Conservation (phyloP, 2,329 filamentous ascomycete genomes). For the Neoscytalidium dimidiatum region DNA sequence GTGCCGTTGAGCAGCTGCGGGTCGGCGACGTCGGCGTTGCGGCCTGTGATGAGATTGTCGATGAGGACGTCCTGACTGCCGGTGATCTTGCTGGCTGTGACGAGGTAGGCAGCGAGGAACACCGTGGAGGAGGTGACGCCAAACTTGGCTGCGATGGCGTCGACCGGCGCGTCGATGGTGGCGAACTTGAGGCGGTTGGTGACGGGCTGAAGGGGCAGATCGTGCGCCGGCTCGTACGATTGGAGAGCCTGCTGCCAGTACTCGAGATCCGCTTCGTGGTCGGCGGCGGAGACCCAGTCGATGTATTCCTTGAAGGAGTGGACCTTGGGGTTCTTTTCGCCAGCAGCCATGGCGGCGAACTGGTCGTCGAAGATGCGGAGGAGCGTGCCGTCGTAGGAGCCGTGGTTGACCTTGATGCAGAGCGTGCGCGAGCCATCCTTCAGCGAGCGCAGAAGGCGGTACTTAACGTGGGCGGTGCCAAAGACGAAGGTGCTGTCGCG, state of each 20-base stretch:
- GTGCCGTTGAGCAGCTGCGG: slow-evolving; percentile 42
- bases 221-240: too few relatives aligned
- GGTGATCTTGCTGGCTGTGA: slow-evolving; percentile 2
- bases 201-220: too few relatives aligned
- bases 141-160: slow-evolving; percentile 23
- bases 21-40: slow-evolving; percentile 38
- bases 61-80: slow-evolving; percentile 26
- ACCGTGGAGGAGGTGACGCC: slow-evolving; percentile 37
- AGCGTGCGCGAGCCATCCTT: slow-evolving; percentile 24
- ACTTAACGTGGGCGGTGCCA: slow-evolving; percentile 37
- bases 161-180: neutral
- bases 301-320: slow-evolving; percentile 31
- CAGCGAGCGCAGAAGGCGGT: slow-evolving; percentile 30
- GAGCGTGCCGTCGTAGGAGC: slow-evolving; percentile 39
- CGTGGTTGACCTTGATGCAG: slow-evolving; percentile 38
- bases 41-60: slow-evolving; percentile 38
- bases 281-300: slow-evolving; percentile 21
- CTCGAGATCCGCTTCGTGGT: slow-evolving; percentile 21
- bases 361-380: slow-evolving; percentile 41
- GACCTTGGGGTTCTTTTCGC: slow-evolving; percentile 18
- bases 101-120: slow-evolving; percentile 38
- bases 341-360: slow-evolving; percentile 26
- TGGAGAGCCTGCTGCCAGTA: too few relatives aligned
- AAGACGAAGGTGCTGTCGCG: slow-evolving; percentile 32
- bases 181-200: neutral